phyloP scores from a whole-genome alignment of 371 early-diverging fungal genomes.

The Mortierella sp. region DNA sequence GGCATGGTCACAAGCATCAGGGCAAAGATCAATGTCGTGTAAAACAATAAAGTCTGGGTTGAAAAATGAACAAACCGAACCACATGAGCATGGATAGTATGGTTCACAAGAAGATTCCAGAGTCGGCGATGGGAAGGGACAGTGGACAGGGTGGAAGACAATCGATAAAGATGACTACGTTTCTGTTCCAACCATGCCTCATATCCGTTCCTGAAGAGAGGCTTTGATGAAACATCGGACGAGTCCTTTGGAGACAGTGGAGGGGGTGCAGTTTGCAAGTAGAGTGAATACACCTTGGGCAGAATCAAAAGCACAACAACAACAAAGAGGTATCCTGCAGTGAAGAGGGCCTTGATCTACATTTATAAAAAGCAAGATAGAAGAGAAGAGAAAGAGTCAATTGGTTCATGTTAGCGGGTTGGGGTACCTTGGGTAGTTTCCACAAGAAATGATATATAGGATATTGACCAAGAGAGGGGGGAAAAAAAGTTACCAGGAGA shows the following conservation, averaged over 20 bases:
- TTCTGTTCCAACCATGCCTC: slow-evolving; percentile 46
- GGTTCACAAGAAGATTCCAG: slow-evolving; percentile 49
- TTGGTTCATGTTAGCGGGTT: not conserved
- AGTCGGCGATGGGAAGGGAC: slow-evolving; percentile 16
- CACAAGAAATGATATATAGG: no score
- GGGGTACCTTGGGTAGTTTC: not conserved
- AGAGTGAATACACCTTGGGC: slow-evolving; percentile 55
- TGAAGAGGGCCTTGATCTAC: slow-evolving; percentile 36
- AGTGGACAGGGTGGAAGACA: slow-evolving; percentile 42
- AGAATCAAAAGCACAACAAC: slow-evolving; percentile 22
- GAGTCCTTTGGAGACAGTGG: slow-evolving; percentile 33
- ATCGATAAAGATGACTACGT: slow-evolving; percentile 38
- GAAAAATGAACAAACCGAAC: slow-evolving; percentile 49
- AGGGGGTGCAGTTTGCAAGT: slow-evolving; percentile 49
- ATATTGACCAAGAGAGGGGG: not conserved
- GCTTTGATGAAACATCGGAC: not conserved
- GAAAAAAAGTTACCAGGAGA: slow-evolving; percentile 52
- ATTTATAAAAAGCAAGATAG: not conserved
- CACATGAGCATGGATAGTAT: slow-evolving; percentile 45
- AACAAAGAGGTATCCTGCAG: slow-evolving; percentile 33
- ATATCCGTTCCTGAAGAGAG: slow-evolving; percentile 37
- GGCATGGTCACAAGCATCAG: slow-evolving; percentile 61
- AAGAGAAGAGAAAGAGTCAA: slow-evolving; percentile 4
- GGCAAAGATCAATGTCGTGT: slow-evolving; percentile 56
- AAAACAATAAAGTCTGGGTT: slow-evolving; percentile 56